phyloP scores from a whole-genome alignment of 768 basidiomycete species.

The Kwoniella botswanensis region DNA sequence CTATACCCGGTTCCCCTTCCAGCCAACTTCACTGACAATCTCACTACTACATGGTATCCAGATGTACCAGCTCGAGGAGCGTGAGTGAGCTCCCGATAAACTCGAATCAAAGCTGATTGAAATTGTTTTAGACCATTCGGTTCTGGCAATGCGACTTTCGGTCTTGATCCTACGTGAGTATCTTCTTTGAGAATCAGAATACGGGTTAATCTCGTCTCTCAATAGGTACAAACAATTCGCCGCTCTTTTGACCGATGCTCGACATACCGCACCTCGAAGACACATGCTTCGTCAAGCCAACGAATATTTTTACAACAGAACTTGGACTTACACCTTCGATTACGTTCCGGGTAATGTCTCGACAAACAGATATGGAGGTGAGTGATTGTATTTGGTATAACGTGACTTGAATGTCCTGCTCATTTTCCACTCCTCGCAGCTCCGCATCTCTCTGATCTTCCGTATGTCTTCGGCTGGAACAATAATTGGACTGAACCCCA shows the following conservation, averaged over 20 bases:
- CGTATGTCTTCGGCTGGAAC: slow-evolving; percentile 16
- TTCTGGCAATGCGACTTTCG: slow-evolving; percentile 53
- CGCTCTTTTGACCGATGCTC: slow-evolving; percentile 46
- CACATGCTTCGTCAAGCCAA: slow-evolving; percentile 45
- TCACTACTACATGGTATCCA: slow-evolving; percentile 16
- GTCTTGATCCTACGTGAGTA: slow-evolving; percentile 34
- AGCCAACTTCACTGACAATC: slow-evolving; percentile 9
- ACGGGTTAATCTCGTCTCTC: background rate
- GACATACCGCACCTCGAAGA: slow-evolving; percentile 45
- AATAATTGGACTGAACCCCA: slow-evolving; percentile 38
- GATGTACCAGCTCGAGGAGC: slow-evolving; percentile 9
- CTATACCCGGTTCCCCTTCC: slow-evolving; percentile 2
- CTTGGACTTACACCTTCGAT: slow-evolving; percentile 53
- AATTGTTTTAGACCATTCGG: slow-evolving; percentile 42
- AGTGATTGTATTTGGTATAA: background rate
- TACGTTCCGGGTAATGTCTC: slow-evolving; percentile 7
- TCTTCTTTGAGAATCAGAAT: background rate
- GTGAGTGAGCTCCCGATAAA: background rate
- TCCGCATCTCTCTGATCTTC: slow-evolving; percentile 17
- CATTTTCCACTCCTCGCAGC: background rate
- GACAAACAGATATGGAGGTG: slow-evolving; percentile 17
- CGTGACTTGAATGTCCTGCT: background rate
- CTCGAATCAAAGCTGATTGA: too few relatives aligned
- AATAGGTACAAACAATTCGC: slow-evolving; percentile 47
- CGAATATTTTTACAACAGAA: slow-evolving; percentile 32